Conservation (phyloP, 2,329 filamentous ascomycete species). For the Harringtonia lauricola region DNA sequence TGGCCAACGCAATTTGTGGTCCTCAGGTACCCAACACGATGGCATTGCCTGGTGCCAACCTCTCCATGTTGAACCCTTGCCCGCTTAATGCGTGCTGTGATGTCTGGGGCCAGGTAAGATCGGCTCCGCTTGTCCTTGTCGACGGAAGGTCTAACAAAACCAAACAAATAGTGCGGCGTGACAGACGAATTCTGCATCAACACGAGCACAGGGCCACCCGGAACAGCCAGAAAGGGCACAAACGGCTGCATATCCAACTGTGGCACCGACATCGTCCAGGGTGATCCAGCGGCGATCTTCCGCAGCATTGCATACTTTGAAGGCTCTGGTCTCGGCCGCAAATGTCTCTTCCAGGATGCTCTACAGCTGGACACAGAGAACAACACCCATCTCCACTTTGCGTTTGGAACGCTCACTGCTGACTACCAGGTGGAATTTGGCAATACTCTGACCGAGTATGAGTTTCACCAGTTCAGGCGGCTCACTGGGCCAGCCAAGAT, state of each 20-base stretch:
- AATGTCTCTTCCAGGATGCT: slow-evolving; percentile 19
- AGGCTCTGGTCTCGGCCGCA: slow-evolving; percentile 18
- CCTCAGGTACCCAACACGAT: slow-evolving; percentile 20
- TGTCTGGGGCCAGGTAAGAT: slow-evolving; percentile 29
- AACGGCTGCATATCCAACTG: slow-evolving; percentile 30
- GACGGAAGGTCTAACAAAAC: too few species aligned
- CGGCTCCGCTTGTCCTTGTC: too few species aligned
- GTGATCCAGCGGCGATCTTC: not conserved
- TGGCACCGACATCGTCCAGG: slow-evolving; percentile 21
- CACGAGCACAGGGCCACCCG: slow-evolving; percentile 9
- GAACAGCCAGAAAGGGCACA: slow-evolving; percentile 20
- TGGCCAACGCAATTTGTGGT: slow-evolving; percentile 21
- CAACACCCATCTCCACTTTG: slow-evolving; percentile 21
- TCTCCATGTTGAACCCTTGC: slow-evolving; percentile 18
- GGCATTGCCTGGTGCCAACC: slow-evolving; percentile 10
- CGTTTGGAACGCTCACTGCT: slow-evolving; percentile 18
- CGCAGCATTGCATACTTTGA: slow-evolving; percentile 24
- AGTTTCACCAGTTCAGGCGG: slow-evolving; percentile 19
- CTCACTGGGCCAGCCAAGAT: slow-evolving; percentile 21
- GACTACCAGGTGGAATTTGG: slow-evolving; percentile 11
- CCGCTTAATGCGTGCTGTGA: too few species aligned
- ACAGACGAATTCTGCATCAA: slow-evolving; percentile 30
- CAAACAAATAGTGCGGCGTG: slow-evolving; percentile 33
- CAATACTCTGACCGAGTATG: slow-evolving; percentile 8
- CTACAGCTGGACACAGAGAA: slow-evolving; percentile 12